Base-by-base conservation (phyloP, 2,329 filamentous ascomycete genomes). In the Fusarium cicatricum region DNA sequence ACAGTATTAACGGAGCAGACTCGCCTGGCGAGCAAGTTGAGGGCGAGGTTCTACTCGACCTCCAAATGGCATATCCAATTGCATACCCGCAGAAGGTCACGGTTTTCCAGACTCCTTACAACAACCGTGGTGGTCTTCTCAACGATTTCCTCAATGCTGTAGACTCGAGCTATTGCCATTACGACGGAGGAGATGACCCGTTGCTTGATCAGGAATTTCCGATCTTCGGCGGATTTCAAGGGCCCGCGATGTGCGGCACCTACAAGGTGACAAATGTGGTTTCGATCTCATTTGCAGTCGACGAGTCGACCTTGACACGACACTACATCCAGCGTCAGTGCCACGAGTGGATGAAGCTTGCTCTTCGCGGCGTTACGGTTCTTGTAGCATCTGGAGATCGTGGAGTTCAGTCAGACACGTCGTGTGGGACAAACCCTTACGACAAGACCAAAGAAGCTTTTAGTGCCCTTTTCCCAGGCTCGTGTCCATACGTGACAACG, bases 301-400 rank as follows among this genome's bases (percentile, higher is more conserved):
- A 37, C 15, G 34, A 37, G 34, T 31, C 40, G 40, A 29, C 40
- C 3, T 32, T 43, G 14, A 28, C 40, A 3, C 5, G 6, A 15
- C 40, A 43, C 28, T 43, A 43, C 26, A n/a, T 43, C 14, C 40
- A 43, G 26, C 40, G 40, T 14, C 40, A 43, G 40, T 43, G 40
- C 26, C 40, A 43, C 14, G 40, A 43, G 26, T 43, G 40, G 40
- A 43, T 43, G 40, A 43, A 43, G n/a, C 40, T 43, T 21, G 40
- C 40, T 19, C 40, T 43, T 17, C 40, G 40, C 23, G 40, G 40
- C 28, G 40, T 43, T 6, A 43, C 40, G 6, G 40, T 43, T 43
- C 14, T 43, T 16, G 40, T 32, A 7, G 23, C 40, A 2, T 14
- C 40, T 11, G 40, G 40, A 32, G 40, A 43, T 17, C 14, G 23